A percentile compares a stretch with the other conserved stretches of the same genome.
Conservation (phyloP, 2,329 filamentous ascomycete species). For the Blastomyces parvus region DNA sequence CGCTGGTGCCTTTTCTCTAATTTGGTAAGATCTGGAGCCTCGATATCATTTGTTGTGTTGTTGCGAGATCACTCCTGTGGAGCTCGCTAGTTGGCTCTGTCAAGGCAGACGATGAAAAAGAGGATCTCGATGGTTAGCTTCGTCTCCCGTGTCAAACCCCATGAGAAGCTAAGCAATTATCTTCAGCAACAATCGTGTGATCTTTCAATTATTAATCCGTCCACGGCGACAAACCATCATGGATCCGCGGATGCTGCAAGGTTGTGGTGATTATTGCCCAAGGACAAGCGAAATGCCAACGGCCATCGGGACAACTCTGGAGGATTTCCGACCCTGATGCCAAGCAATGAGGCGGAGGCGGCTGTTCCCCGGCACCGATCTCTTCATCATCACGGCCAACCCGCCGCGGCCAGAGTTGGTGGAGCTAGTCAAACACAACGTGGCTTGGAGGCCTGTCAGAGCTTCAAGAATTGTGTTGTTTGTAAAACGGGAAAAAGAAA, state of each 20-base stretch:
- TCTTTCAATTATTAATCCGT: background rate
- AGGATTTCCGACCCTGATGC: conserved; percentile 5
- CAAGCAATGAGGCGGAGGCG: conserved; percentile 6
- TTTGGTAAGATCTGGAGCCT: background rate
- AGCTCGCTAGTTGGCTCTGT: background rate
- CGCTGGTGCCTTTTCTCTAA: background rate
- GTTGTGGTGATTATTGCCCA: background rate
- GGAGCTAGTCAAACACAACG: background rate
- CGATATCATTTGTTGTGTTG: background rate
- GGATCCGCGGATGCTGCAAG: background rate
- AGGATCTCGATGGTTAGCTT: background rate
- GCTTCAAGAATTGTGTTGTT: background rate
- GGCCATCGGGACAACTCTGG: background rate
- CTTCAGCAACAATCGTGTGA: background rate
- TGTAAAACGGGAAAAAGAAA: background rate
- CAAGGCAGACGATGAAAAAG: background rate
- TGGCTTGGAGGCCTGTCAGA: background rate
- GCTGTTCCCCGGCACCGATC: background rate
- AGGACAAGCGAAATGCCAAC: background rate
- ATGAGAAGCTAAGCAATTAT: background rate
- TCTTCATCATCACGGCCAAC: background rate
- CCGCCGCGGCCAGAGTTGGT: background rate
- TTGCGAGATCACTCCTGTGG: background rate
- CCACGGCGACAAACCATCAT: background rate
- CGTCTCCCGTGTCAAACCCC: background rate